Conservation (phyloP, 83 land plant species). For the Picea engelmannii region DNA sequence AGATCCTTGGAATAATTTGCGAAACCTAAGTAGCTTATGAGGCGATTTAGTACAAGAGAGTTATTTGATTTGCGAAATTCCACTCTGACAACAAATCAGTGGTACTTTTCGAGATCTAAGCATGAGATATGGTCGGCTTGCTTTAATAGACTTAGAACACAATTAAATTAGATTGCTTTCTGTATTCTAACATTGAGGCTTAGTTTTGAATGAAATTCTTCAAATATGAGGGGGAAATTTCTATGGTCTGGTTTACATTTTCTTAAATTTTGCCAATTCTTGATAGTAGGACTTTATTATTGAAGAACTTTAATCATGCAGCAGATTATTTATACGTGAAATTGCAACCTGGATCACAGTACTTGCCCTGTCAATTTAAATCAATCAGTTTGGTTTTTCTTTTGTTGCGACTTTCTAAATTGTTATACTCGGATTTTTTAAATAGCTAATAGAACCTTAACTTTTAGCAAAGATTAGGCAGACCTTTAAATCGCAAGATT, state of each 20-base stretch:
- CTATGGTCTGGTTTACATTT: not conserved
- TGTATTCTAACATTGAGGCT: conserved; percentile 4
- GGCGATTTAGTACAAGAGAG: no score
- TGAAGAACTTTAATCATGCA: not conserved
- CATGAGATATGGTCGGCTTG: conserved; percentile 9
- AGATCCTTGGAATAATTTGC: conserved; percentile 3
- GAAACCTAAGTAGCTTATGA: not conserved
- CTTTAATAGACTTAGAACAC: conserved; percentile 2
- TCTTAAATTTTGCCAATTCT: no score
- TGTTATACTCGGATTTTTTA: not conserved
- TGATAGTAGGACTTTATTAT: no score
- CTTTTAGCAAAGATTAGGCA: not conserved
- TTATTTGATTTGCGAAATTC: not conserved
- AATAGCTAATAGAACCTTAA: not conserved
- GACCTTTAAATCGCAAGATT: not conserved
- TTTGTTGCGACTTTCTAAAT: not conserved
- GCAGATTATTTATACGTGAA: not conserved
- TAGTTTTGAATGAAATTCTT: conserved; percentile 6
- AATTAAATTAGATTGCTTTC: not conserved
- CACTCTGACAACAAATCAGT: conserved; percentile 9
- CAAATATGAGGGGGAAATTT: not conserved
- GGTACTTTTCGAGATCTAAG: conserved; percentile 10
- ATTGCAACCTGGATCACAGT: not conserved
- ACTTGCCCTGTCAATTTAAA: no score
- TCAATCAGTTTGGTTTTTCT: not conserved